phyloP scores from a whole-genome alignment of 257 asterid species.

The Solanum ossicruentum region DNA sequence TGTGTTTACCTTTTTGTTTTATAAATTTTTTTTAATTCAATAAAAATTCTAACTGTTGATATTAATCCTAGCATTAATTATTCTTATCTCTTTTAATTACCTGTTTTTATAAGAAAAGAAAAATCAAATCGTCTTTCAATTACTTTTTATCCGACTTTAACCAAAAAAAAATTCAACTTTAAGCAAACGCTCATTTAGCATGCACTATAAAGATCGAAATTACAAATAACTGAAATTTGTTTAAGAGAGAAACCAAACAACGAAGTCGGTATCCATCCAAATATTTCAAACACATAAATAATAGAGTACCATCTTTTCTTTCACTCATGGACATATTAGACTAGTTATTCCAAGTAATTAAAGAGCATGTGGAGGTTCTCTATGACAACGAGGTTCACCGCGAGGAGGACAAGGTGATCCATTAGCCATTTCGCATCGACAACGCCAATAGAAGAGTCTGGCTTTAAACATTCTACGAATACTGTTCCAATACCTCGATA shows the following conservation, averaged over 20 bases:
- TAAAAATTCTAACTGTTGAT: no score
- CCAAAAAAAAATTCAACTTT: not conserved
- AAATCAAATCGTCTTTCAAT: no score
- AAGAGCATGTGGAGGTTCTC: not conserved
- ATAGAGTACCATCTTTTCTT: no score
- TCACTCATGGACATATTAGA: no score
- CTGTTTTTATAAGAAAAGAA: no score
- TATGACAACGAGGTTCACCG: not conserved
- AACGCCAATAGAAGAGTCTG: not conserved
- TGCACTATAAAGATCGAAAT: not conserved
- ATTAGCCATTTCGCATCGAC: not conserved
- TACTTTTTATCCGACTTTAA: no score
- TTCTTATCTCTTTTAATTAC: no score
- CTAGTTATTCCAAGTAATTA: no score
- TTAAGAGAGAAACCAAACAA: not conserved
- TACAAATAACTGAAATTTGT: not conserved
- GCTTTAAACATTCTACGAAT: not conserved
- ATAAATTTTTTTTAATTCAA: no score
- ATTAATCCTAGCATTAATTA: no score
- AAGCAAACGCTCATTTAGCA: not conserved
- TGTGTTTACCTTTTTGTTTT: not conserved
- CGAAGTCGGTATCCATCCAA: not conserved
- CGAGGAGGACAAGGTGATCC: not conserved
- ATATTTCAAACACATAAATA: not conserved
- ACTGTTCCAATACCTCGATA: not conserved